phyloP scores from a whole-genome alignment of 176 grass and related monocot species.

The Ananas comosus region DNA sequence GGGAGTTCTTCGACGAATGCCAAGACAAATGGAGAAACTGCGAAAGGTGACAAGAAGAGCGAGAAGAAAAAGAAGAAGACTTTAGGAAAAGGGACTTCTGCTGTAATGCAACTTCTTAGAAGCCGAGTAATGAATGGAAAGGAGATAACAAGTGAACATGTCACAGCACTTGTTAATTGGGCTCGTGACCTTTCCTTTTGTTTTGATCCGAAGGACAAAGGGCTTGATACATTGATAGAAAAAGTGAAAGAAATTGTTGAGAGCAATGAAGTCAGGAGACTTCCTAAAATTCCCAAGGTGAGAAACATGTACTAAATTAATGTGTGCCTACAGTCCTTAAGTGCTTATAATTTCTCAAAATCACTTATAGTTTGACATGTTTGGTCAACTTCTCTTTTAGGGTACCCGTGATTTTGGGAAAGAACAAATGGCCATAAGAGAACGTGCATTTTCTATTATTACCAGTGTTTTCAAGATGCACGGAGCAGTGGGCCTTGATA shows the following conservation, averaged over 20 bases:
- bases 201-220: slow-evolving; percentile 68
- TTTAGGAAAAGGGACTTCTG: slow-evolving; percentile 70
- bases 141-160: slow-evolving; percentile 29
- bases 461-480: slow-evolving; percentile 94
- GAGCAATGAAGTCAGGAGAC: slow-evolving; percentile 94
- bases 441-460: slow-evolving; percentile 86
- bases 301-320: slow-evolving; percentile 1
- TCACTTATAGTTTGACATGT: background rate
- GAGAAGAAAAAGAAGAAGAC: slow-evolving; percentile 89
- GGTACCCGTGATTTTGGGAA: slow-evolving; percentile 94
- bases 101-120: slow-evolving; percentile 54
- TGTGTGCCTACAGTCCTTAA: background rate
- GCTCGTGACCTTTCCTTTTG: slow-evolving; percentile 29
- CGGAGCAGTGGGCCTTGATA: slow-evolving; percentile 79
- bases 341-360: slow-evolving; percentile 4
- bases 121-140: slow-evolving; percentile 35
- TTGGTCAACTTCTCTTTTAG: slow-evolving; percentile 16
- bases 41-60: slow-evolving; percentile 65
- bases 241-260: slow-evolving; percentile 94
- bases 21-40: slow-evolving; percentile 24
- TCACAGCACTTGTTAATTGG: slow-evolving; percentile 36
- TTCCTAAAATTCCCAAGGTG: slow-evolving; percentile 99
- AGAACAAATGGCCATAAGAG: slow-evolving; percentile 94
- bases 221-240: slow-evolving; percentile 40
- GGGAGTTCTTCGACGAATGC: slow-evolving; percentile 8